Base-by-base conservation (phyloP, 106 monocot species). In the Gastrodia elata region DNA sequence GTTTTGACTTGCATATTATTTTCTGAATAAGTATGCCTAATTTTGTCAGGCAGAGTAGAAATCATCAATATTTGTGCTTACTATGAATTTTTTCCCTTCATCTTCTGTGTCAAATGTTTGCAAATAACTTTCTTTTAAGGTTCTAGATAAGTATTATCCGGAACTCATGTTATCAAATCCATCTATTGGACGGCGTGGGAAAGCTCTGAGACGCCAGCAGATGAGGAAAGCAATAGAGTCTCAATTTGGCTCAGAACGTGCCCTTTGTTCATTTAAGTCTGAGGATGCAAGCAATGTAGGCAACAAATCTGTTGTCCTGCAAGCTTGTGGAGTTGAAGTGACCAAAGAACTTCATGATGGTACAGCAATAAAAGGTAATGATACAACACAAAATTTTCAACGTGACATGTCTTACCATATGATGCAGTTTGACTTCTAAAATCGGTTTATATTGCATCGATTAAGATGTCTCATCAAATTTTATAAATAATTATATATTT, bases 161-260 rank as follows among this genome's bases (percentile, higher is more conserved):
- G 79, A 83, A 38, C 40, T 81, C 24, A 11, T 83, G 48, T 69
- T 8, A 59, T 84, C 84, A 34, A 87, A 77, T 56, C 91, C 84
- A 76, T 85, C 91, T 77, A 85, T 91, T 79, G 91, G 91, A 26
- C 84, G 91, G 18, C 87, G 83, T 78, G 91, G 91, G 36, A 91
- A 91, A 77, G 84, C 91, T 79, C 75, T 91, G 13, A 82, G 91
- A 14, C 87, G 91, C 33, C 80, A 78, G 74, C 80, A 78, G 64
- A 57, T 72, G n/a, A 80, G 80, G 70, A 87, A 78, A 78, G 67
- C 77, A 74, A 35, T 78, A 65, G 80, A 80, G 65, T 81, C 76
- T 56, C 82, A 65, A 15, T 44, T 77, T 26, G 65, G 30, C 78
- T 26, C 22, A 39, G 49, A 56, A 65, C 76, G 28, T 55, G n/a